These are phyloP conservation scores for Blastomyces gilchristii DNA, from an alignment of 2,329 filamentous ascomycete species.

Conservation along the genomic window DNA sequence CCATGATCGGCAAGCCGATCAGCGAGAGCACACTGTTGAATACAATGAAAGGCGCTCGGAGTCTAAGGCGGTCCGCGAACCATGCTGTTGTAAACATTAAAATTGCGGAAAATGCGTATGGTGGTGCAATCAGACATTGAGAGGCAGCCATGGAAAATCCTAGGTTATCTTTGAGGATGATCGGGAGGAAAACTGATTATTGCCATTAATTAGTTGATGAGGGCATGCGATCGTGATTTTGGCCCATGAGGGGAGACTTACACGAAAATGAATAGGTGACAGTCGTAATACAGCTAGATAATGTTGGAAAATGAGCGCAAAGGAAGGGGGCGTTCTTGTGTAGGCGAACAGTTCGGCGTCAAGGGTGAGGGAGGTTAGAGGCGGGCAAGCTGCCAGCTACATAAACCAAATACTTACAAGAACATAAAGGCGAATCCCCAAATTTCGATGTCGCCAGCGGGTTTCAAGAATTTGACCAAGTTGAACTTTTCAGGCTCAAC, in stretches of 20 bases:
- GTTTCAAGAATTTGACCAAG: constrained; percentile 33
- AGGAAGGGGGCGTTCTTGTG: background rate
- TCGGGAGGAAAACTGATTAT: constrained; percentile 48
- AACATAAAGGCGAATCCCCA: constrained; percentile 42
- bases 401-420: constrained; percentile 20
- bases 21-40: constrained; percentile 54
- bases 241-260: background rate
- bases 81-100: constrained; percentile 49
- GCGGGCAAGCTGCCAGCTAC: background rate
- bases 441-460: constrained; percentile 38
- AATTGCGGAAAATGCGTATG: constrained; percentile 52
- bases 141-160: constrained; percentile 51
- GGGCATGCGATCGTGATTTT: background rate
- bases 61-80: constrained; percentile 45
- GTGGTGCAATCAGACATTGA: constrained; percentile 59
- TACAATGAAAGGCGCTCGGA: constrained; percentile 54
- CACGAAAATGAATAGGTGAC: constrained; percentile 62
- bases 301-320: background rate
- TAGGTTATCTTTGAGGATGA: constrained; percentile 53
- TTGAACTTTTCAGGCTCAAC: constrained; percentile 36
- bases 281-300: constrained; percentile 55
- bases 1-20: constrained; percentile 58
- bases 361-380: background rate
- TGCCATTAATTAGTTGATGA: background rate
- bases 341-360: too few relatives aligned